phyloP scores from a whole-genome alignment of 176 grass and related monocot genomes.

The Poa annua region DNA sequence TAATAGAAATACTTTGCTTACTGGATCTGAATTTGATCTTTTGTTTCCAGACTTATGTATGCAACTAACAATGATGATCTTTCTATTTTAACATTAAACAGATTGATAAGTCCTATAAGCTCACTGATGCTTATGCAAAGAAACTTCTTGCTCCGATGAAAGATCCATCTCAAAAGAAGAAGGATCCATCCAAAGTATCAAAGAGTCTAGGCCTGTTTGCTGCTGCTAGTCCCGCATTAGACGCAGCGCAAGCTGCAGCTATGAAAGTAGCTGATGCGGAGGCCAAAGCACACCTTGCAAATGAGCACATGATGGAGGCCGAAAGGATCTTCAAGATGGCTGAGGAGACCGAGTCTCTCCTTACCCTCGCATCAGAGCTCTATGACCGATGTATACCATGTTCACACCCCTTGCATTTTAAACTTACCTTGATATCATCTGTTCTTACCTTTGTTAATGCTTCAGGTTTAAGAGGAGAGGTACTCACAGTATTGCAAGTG shows the following conservation, averaged over 20 bases:
- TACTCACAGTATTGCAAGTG: conserved; percentile 46
- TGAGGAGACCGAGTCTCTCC: conserved; percentile 69
- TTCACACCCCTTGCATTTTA: conserved; percentile 13
- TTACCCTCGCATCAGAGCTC: conserved; percentile 66
- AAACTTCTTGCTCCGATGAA: conserved; percentile 54
- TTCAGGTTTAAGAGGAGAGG: conserved; percentile 64
- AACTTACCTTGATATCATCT: not conserved
- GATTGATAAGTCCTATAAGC: conserved; percentile 71
- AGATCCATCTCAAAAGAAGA: conserved; percentile 67
- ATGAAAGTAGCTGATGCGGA: conserved; percentile 78
- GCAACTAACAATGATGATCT: conserved; percentile 30
- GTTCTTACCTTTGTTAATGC: conserved; percentile 29
- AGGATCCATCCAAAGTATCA: conserved; percentile 38
- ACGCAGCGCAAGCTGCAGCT: conserved; percentile 63
- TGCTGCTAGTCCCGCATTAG: conserved; percentile 44
- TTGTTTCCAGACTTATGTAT: conserved; percentile 15
- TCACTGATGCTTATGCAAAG: conserved; percentile 60
- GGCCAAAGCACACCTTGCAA: conserved; percentile 77
- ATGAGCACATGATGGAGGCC: conserved; percentile 71
- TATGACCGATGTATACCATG: conserved; percentile 68
- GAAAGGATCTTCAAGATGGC: conserved; percentile 75
- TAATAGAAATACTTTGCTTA: conserved; percentile 8
- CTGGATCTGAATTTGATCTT: conserved; percentile 10
- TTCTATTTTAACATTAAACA: conserved; percentile 42
- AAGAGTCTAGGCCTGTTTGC: conserved; percentile 39